phyloP scores from a whole-genome alignment of 2,329 filamentous ascomycete genomes.

The Bipolaris bicolor region DNA sequence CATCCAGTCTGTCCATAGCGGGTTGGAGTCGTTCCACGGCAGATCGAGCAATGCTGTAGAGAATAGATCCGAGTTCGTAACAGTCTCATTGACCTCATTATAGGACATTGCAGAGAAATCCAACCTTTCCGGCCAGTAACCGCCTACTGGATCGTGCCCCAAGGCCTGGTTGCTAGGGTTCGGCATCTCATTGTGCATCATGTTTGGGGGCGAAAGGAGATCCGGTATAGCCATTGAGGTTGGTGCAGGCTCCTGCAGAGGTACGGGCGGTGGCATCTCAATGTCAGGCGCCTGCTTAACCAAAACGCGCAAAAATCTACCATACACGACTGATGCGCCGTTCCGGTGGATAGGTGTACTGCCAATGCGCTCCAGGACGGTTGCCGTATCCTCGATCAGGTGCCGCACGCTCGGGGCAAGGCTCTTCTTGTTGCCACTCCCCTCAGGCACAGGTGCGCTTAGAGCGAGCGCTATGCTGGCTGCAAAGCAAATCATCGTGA shows the following conservation, averaged over 20 bases:
- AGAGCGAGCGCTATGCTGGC: conserved; percentile 59
- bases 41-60: conserved; percentile 62
- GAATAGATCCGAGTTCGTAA: conserved; percentile 68
- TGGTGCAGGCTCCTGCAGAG: conserved; percentile 11
- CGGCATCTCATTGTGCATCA: conserved; percentile 10
- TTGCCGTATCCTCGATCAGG: conserved; percentile 68
- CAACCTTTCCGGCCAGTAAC: conserved; percentile 45
- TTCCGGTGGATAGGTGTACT: conserved; percentile 69
- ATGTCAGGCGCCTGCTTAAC: conserved; percentile 39
- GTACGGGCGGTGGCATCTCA: conserved; percentile 5
- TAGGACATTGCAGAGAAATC: conserved; percentile 74
- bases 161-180: conserved; percentile 9
- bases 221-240: conserved; percentile 18
- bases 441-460: conserved; percentile 34
- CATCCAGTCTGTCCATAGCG: conserved; percentile 46
- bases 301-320: conserved; percentile 59
- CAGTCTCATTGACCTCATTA: conserved; percentile 69
- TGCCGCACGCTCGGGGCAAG: conserved; percentile 45
- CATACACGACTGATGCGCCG: conserved; percentile 67
- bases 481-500: conserved; percentile 79
- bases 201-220: conserved; percentile 11
- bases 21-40: conserved; percentile 61
- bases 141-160: conserved; percentile 22
- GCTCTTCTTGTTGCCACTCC: conserved; percentile 29
- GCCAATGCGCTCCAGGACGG: conserved; percentile 72